phyloP scores from a whole-genome alignment of 306 rosid genomes.

The Rosa chinensis region DNA sequence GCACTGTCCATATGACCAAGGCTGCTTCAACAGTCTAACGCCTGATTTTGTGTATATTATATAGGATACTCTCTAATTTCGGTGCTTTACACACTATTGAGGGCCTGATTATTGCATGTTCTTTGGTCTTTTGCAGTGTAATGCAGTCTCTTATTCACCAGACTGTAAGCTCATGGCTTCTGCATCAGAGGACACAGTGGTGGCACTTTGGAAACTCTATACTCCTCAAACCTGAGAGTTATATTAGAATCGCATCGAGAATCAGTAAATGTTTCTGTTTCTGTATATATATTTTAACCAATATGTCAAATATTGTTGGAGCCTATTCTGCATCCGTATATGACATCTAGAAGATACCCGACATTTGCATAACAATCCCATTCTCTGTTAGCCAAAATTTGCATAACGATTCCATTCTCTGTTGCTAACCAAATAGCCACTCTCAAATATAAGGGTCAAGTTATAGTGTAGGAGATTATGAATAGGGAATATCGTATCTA shows the following conservation, averaged over 20 bases:
- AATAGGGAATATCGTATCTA: too few relatives aligned
- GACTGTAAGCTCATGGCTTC: slow-evolving; percentile 84
- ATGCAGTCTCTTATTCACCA: slow-evolving; percentile 68
- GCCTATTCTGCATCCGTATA: background rate
- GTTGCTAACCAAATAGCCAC: background rate
- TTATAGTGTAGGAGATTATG: too few relatives aligned
- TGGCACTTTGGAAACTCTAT: slow-evolving; percentile 90
- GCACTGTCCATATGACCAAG: background rate
- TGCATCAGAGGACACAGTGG: slow-evolving; percentile 82
- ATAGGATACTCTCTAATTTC: background rate
- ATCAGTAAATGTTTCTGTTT: background rate
- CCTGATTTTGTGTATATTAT: background rate
- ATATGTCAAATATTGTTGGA: background rate
- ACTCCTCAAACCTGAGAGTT: slow-evolving; percentile 59
- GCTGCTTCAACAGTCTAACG: background rate
- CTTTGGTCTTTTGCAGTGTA: slow-evolving; percentile 52
- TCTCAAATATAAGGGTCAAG: too few relatives aligned
- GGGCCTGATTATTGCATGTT: background rate
- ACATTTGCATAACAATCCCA: background rate
- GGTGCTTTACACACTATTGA: background rate
- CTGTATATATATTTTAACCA: background rate
- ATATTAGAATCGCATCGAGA: background rate
- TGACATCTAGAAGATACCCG: background rate
- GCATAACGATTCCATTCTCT: background rate
- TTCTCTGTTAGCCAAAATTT: background rate